Conservation (phyloP, 78 protist species). For the Blattamonas nauphoetae region DNA sequence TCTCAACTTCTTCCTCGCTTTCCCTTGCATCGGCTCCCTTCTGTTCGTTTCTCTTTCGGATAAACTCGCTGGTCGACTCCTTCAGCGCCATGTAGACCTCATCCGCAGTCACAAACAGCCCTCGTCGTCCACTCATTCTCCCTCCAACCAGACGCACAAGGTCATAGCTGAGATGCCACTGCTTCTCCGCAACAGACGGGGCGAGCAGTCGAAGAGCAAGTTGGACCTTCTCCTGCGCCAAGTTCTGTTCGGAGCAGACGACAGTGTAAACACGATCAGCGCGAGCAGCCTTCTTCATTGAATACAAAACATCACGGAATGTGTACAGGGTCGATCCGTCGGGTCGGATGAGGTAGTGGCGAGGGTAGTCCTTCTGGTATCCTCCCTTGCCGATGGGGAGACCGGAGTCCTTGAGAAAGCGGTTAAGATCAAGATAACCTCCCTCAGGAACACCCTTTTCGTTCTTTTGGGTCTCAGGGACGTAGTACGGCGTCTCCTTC, state of each 20-base stretch:
- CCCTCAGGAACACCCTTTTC: slow-evolving; percentile 31
- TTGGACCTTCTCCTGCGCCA: slow-evolving; percentile 47
- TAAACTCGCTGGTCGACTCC: slow-evolving; percentile 6
- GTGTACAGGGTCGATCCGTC: slow-evolving; percentile 42
- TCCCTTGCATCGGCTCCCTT: background rate
- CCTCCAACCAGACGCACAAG: slow-evolving; percentile 32
- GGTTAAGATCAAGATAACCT: slow-evolving; percentile 27
- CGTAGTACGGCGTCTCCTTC: slow-evolving; percentile 25
- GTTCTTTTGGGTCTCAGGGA: slow-evolving; percentile 35
- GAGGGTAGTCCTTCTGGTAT: slow-evolving; percentile 30
- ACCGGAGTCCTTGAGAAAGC: slow-evolving; percentile 20
- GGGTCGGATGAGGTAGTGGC: slow-evolving; percentile 38
- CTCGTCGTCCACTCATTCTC: slow-evolving; percentile 44
- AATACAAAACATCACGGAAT: slow-evolving; percentile 42
- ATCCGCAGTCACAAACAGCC: slow-evolving; percentile 36
- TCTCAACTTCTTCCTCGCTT: background rate
- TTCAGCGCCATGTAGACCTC: slow-evolving; percentile 27
- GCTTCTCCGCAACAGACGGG: background rate
- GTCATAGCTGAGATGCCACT: slow-evolving; percentile 36
- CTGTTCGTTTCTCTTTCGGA: slow-evolving; percentile 2
- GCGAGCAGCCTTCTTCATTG: slow-evolving; percentile 28
- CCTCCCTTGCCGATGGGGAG: slow-evolving; percentile 28
- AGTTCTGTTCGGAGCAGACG: slow-evolving; percentile 33
- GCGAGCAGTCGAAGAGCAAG: slow-evolving; percentile 25
- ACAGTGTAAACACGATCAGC: slow-evolving; percentile 37